Conservation (phyloP, 306 rosid species). For the Trifolium repens region DNA sequence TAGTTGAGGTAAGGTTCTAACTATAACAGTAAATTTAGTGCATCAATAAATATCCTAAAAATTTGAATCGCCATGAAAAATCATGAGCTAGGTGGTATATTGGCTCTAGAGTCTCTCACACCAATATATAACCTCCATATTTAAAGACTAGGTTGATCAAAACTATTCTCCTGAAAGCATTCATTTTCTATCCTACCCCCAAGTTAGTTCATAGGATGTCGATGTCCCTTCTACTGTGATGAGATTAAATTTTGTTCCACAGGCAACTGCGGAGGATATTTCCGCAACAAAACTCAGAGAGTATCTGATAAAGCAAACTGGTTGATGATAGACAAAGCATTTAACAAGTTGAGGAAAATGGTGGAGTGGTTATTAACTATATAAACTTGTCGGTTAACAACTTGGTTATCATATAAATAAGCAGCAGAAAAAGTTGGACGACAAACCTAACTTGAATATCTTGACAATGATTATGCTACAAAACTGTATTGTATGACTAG, state of each 20-base stretch:
- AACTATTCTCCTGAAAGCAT: conserved; percentile 3
- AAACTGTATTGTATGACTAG: conserved; percentile 3
- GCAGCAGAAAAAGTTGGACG: conserved; percentile 1
- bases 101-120: neutral
- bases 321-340: conserved; percentile 30
- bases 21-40: neutral
- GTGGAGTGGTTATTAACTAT: conserved; percentile 18
- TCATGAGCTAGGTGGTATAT: conserved; percentile 1
- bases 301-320: conserved; percentile 49
- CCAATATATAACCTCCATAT: conserved; percentile 17
- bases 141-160: neutral
- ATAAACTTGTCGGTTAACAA: conserved; percentile 20
- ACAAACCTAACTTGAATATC: conserved; percentile 26
- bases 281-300: conserved; percentile 54
- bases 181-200: conserved; percentile 2
- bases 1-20: conserved; percentile 66
- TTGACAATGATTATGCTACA: neutral
- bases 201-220: conserved; percentile 27
- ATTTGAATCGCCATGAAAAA: conserved; percentile 1
- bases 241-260: conserved; percentile 36
- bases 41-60: conserved; percentile 22
- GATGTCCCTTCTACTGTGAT: conserved; percentile 15
- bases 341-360: conserved; percentile 25
- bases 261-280: conserved; percentile 60
- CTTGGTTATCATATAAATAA: conserved; percentile 33